Conservation (phyloP, 495 filamentous ascomycete genomes). For the Chaetomidium leptoderma region DNA sequence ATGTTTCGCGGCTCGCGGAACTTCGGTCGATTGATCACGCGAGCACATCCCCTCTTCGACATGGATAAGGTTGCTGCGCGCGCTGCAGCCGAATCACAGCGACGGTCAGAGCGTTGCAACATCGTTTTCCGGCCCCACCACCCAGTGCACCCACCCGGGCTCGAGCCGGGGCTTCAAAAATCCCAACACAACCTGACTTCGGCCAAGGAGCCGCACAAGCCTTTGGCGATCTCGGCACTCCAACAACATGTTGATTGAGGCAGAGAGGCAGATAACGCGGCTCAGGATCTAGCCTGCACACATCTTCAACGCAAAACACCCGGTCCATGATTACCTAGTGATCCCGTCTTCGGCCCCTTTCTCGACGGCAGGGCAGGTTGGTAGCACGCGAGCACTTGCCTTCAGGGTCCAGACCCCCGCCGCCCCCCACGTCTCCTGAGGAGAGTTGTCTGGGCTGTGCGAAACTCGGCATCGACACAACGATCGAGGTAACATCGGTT, state of each 20-base stretch:
- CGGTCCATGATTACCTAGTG: no score
- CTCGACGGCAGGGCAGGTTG: neutral
- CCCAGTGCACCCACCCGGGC: no score
- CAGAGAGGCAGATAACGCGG: no score
- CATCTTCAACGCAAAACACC: no score
- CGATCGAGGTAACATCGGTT: neutral
- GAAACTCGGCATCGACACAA: neutral
- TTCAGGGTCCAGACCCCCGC: neutral
- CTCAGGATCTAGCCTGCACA: no score
- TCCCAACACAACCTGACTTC: no score
- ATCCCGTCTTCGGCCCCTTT: no score
- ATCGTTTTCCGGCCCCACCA: neutral
- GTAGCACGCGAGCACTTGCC: neutral
- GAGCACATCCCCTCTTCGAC: neutral
- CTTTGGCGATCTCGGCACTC: no score
- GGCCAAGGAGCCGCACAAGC: no score
- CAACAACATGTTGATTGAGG: no score
- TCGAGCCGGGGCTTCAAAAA: neutral
- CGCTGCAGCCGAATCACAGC: neutral
- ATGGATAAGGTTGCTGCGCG: neutral
- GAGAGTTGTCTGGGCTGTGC: neutral
- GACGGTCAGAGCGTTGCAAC: neutral
- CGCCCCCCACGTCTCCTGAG: neutral
- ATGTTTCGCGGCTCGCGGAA: neutral
- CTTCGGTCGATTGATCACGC: constrained; percentile 6